Conservation (phyloP, 1,284 basidiomycete species). For the Pseudomicrostroma phylloplanum region DNA sequence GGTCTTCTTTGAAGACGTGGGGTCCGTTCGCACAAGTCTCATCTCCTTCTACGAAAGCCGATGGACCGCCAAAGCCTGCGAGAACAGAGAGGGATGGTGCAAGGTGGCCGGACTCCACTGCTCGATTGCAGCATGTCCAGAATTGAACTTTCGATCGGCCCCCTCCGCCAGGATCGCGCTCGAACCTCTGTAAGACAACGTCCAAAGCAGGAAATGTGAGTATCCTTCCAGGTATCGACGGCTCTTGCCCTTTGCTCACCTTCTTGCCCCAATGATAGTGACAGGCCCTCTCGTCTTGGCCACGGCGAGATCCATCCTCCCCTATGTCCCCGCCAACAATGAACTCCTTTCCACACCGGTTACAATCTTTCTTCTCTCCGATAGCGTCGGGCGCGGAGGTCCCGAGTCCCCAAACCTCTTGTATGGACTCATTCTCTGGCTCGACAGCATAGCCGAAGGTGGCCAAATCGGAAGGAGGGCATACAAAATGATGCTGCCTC, state of each 20-base stretch:
- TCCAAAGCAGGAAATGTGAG: no score
- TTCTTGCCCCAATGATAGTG: conserved; percentile 39
- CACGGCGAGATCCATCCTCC: conserved; percentile 13
- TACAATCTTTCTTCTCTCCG: conserved; percentile 35
- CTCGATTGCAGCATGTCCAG: conserved; percentile 42
- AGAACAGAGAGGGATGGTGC: conserved; percentile 9
- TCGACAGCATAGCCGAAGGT: conserved; percentile 27
- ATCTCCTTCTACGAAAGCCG: conserved; percentile 19
- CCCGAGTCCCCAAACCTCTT: conserved; percentile 27
- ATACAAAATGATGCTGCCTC: conserved; percentile 27
- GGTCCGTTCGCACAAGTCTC: conserved; percentile 38
- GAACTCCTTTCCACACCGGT: conserved; percentile 35
- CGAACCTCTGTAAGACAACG: not conserved
- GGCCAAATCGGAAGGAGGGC: conserved; percentile 27
- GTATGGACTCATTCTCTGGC: conserved; percentile 11
- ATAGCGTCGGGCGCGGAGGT: conserved; percentile 21
- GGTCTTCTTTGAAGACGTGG: conserved; percentile 46
- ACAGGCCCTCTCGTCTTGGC: conserved; percentile 31
- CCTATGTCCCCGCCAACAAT: conserved; percentile 29
- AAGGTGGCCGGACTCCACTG: conserved; percentile 22
- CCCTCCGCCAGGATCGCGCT: not conserved
- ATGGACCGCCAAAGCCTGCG: conserved; percentile 2
- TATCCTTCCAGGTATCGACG: not conserved
- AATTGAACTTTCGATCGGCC: conserved; percentile 16
- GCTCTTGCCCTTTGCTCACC: conserved; percentile 5